A percentile compares a stretch with the other conserved stretches of the same genome.
phyloP scores from a whole-genome alignment of 345 rosid species.

The Salix purpurea region DNA sequence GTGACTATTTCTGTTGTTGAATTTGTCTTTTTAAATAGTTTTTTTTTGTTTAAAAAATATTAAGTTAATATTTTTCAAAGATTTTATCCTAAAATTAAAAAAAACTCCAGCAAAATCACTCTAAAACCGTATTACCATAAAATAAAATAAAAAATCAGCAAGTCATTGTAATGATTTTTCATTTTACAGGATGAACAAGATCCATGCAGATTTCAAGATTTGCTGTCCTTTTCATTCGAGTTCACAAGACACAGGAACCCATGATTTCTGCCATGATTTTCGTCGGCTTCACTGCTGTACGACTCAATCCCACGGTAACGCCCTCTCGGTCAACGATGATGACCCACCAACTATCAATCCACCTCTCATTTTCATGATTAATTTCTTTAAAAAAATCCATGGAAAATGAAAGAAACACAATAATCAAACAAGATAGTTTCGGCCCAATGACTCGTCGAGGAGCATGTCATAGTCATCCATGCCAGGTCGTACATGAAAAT shows the following conservation, averaged over 20 bases:
- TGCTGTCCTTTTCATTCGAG: slow-evolving; percentile 25
- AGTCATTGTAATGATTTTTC: not conserved
- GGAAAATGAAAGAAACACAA: not conserved
- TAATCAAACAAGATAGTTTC: not conserved
- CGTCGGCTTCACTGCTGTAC: slow-evolving; percentile 5
- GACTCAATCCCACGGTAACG: not conserved
- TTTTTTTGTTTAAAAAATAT: no score
- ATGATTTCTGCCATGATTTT: slow-evolving; percentile 32
- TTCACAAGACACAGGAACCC: slow-evolving; percentile 14
- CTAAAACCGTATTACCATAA: no score
- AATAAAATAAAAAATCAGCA: no score
- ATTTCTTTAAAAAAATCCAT: not conserved
- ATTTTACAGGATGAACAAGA: not conserved
- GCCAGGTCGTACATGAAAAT: no score
- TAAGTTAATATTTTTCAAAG: no score
- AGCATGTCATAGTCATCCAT: no score
- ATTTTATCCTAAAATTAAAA: no score
- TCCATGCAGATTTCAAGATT: slow-evolving; percentile 19
- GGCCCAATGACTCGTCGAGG: no score
- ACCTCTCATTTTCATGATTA: not conserved
- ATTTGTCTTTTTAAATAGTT: no score
- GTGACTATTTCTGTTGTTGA: no score
- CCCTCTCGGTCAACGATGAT: slow-evolving; percentile 7
- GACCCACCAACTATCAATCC: not conserved
- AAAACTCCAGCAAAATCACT: no score